These are phyloP conservation scores for Gillenia trifoliata DNA, from an alignment of 306 rosid genomes.

Conservation along the genomic window DNA sequence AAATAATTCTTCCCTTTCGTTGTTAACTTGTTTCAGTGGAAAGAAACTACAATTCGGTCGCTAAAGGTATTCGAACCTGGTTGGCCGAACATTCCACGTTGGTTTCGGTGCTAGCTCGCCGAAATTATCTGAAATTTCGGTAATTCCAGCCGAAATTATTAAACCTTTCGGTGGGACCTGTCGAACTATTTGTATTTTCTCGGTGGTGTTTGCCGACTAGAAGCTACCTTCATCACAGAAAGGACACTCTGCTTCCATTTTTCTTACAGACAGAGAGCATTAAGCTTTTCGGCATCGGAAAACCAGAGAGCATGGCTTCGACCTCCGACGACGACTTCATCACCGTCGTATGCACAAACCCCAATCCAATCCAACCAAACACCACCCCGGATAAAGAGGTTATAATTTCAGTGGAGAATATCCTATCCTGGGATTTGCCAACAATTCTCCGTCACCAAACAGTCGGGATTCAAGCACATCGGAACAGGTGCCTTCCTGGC, in stretches of 20 bases:
- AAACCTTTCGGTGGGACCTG: too few species aligned
- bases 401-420: conserved; percentile 32
- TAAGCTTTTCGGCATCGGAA: neutral
- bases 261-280: neutral
- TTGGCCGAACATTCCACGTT: rapidly evolving
- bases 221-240: too few species aligned
- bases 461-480: conserved; percentile 44
- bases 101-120: too few species aligned
- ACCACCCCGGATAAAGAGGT: conserved; percentile 17
- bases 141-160: too few species aligned
- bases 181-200: too few species aligned
- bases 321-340: conserved; percentile 37
- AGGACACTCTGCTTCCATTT: neutral
- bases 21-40: too few species aligned
- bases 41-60: too few species aligned
- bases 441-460: conserved; percentile 33
- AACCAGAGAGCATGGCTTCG: conserved; percentile 33
- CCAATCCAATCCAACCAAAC: conserved; percentile 19
- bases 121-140: too few species aligned
- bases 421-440: conserved; percentile 44
- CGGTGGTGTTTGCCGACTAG: too few species aligned
- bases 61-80: too few species aligned
- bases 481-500: conserved; percentile 33
- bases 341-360: conserved; percentile 36
- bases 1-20: neutral